phyloP scores from a whole-genome alignment of 169 alveolate species.

The Theileria annulata region DNA sequence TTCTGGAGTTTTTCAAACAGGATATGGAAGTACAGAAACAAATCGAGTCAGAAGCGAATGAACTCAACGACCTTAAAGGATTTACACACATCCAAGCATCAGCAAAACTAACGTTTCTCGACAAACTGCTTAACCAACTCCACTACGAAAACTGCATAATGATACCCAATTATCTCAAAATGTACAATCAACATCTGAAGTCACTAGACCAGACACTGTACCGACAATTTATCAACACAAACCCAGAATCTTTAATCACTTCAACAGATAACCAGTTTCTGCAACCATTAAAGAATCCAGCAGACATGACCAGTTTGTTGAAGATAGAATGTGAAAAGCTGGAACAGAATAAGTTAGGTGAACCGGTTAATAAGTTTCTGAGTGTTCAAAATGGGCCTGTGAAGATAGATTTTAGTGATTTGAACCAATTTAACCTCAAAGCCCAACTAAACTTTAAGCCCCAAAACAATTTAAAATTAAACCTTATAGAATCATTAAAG shows the following conservation, averaged over 20 bases:
- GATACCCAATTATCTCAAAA: constrained; percentile 74
- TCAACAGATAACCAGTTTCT: background rate
- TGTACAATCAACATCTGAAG: constrained; percentile 42
- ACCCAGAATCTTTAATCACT: background rate
- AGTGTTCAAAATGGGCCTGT: background rate
- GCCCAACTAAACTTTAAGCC: background rate
- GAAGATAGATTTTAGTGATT: background rate
- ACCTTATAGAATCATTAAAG: no score
- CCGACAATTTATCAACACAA: background rate
- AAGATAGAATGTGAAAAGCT: background rate
- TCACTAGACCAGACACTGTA: constrained; percentile 47
- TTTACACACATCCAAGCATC: constrained; percentile 82
- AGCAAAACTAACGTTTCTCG: constrained; percentile 85
- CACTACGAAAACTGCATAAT: constrained; percentile 81
- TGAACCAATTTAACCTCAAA: background rate
- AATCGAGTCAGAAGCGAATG: constrained; percentile 62
- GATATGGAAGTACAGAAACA: constrained; percentile 64
- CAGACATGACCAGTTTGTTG: constrained; percentile 20
- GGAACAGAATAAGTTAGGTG: background rate
- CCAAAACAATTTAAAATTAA: background rate
- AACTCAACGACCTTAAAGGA: constrained; percentile 72
- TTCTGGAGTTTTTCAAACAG: constrained; percentile 76
- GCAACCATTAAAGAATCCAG: constrained; percentile 12
- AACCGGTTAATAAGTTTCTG: no score
- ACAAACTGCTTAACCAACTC: constrained; percentile 84